A percentile compares a stretch with the other conserved stretches of the same genome.
These are phyloP conservation scores for Musa troglodytarum DNA, from an alignment of 176 grass and related monocot genomes.

Conservation along the genomic window DNA sequence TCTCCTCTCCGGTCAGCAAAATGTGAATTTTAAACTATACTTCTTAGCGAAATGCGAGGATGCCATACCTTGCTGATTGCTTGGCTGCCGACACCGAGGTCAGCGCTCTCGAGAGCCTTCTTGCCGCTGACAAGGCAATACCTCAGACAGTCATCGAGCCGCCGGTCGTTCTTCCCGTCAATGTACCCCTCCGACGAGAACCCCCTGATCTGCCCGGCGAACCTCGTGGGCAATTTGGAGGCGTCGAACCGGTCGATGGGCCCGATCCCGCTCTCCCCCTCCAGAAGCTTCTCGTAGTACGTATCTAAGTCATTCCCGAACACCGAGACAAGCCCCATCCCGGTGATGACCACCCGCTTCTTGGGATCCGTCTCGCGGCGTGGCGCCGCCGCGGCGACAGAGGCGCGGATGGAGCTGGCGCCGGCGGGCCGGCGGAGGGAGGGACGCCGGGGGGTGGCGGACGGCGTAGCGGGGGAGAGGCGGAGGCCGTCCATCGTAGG, in stretches of 20 bases:
- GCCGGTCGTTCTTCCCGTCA: conserved; percentile 25
- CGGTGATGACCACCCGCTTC: conserved; percentile 45
- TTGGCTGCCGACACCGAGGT: conserved; percentile 23
- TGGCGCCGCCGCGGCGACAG: background rate
- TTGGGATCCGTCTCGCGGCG: conserved; percentile 39
- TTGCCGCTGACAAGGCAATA: conserved; percentile 41
- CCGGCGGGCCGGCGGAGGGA: background rate
- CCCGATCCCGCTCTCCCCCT: conserved; percentile 23
- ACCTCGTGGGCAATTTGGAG: conserved; percentile 18
- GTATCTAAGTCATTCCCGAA: conserved; percentile 36
- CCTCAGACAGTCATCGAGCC: conserved; percentile 38
- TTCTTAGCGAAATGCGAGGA: background rate
- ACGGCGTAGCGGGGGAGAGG: conserved; percentile 1
- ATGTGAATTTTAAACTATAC: background rate
- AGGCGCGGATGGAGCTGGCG: background rate
- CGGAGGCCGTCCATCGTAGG: conserved; percentile 7
- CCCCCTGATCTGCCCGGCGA: conserved; percentile 35
- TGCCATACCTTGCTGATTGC: conserved; percentile 26
- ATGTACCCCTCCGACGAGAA: conserved; percentile 36
- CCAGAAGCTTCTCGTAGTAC: conserved; percentile 35
- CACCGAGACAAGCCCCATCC: conserved; percentile 46
- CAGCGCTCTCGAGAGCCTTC: conserved; percentile 45
- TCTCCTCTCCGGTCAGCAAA: background rate
- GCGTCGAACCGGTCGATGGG: conserved; percentile 36
- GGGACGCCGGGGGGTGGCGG: background rate